These are phyloP conservation scores for Capsicum baccatum DNA, from an alignment of 257 asterid genomes.

Conservation along the genomic window DNA sequence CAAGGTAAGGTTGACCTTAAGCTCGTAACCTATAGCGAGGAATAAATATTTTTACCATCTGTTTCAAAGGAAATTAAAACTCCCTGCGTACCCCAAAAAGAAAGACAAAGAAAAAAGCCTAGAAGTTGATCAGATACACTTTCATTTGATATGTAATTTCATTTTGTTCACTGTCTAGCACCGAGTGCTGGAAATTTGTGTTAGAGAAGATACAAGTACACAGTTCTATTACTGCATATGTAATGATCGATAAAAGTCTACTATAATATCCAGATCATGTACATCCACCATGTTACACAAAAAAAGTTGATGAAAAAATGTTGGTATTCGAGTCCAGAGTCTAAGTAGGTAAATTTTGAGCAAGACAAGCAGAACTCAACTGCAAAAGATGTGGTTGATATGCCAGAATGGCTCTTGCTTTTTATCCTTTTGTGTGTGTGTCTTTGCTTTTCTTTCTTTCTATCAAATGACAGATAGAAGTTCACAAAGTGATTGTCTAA, in stretches of 20 bases:
- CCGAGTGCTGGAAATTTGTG: background rate
- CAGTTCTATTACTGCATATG: background rate
- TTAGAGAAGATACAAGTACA: background rate
- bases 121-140: conserved; percentile 19
- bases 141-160: background rate
- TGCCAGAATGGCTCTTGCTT: too few relatives aligned
- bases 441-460: too few relatives aligned
- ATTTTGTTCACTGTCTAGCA: background rate
- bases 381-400: background rate
- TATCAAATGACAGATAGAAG: too few relatives aligned
- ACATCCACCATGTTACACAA: background rate
- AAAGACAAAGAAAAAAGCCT: background rate
- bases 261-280: background rate
- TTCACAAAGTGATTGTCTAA: too few relatives aligned
- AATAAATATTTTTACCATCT: conserved; percentile 17
- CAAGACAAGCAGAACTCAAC: background rate
- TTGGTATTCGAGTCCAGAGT: background rate
- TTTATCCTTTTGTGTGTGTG: too few relatives aligned
- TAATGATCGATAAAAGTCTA: background rate
- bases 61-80: background rate
- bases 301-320: background rate
- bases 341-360: background rate
- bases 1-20: conserved; percentile 92
- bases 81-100: background rate
- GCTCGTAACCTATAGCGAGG: conserved; percentile 68